Evolutionary conservation across 805 yeast genomes (phyloP).

Genomic region (Nakazawaea wickerhamii): DNA sequence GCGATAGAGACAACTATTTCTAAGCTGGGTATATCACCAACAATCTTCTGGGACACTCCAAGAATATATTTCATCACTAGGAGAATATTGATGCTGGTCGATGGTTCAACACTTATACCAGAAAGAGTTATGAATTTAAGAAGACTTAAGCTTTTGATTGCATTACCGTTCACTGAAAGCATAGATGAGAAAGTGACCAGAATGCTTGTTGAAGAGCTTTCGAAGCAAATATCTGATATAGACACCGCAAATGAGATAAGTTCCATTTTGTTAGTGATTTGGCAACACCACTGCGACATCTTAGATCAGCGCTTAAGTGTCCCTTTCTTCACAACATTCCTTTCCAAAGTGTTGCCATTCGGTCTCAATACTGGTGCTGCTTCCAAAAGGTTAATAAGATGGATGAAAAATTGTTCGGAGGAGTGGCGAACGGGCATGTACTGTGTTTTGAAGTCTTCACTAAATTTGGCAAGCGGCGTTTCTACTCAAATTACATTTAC

Average conservation of each 20-base stretch:
- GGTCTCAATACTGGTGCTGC: not conserved
- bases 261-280: conserved; percentile 19
- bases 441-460: not conserved
- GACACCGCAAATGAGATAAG: conserved; percentile 23
- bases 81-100: conserved; percentile 25
- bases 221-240: conserved; percentile 19
- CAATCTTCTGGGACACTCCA: conserved; percentile 30
- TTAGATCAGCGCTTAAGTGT: conserved; percentile 9
- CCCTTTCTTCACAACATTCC: conserved; percentile 19
- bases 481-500: not conserved
- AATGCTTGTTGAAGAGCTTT: conserved; percentile 19
- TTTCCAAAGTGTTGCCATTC: conserved; percentile 14
- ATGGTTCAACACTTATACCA: conserved; percentile 18
- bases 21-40: conserved; percentile 17
- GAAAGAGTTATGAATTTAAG: conserved; percentile 26
- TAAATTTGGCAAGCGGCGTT: not conserved
- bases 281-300: conserved; percentile 14
- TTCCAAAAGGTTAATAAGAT: not conserved
- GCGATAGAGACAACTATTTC: conserved; percentile 15
- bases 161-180: conserved; percentile 21
- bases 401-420: not conserved
- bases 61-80: conserved; percentile 33
- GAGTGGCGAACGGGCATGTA: not conserved
- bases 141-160: conserved; percentile 31
- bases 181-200: conserved; percentile 16